These are phyloP conservation scores for Fusarium papillatum DNA, from an alignment of 2,329 filamentous ascomycete species.

Conservation along the genomic window DNA sequence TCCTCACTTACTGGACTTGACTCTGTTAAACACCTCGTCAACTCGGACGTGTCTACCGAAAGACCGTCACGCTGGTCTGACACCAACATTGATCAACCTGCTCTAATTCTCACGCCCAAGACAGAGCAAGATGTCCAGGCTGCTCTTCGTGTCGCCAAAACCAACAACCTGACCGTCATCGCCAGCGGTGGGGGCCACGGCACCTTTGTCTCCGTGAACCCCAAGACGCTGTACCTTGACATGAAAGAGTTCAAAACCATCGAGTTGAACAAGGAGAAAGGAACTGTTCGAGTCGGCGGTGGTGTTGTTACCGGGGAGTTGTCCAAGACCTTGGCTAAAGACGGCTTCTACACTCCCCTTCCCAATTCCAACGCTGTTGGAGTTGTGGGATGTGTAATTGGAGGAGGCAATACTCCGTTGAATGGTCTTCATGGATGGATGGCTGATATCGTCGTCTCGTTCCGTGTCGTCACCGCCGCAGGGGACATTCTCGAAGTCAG, in stretches of 20 bases:
- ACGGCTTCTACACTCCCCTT: slow-evolving; percentile 49
- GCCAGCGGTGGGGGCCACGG: slow-evolving; percentile 46
- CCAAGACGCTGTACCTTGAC: slow-evolving; percentile 49
- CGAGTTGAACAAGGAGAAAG: slow-evolving; percentile 39
- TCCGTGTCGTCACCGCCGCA: slow-evolving; percentile 44
- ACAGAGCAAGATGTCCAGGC: slow-evolving; percentile 45
- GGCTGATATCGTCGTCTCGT: slow-evolving; percentile 46
- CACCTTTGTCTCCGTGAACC: slow-evolving; percentile 46
- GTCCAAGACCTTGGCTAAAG: slow-evolving; percentile 28
- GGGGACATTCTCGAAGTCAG: slow-evolving; percentile 30
- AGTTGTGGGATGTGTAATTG: slow-evolving; percentile 44
- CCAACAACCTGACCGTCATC: slow-evolving; percentile 46
- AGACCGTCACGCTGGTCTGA: slow-evolving; percentile 49
- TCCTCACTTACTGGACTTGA: slow-evolving; percentile 2
- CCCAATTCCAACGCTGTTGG: slow-evolving; percentile 46
- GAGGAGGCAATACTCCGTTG: slow-evolving; percentile 44
- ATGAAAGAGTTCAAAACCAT: slow-evolving; percentile 48
- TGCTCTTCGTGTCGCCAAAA: slow-evolving; percentile 43
- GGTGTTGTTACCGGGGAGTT: slow-evolving; percentile 46
- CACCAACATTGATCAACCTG: slow-evolving; percentile 38
- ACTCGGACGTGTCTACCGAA: neutral
- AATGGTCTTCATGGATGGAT: slow-evolving; percentile 50
- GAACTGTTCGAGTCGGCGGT: slow-evolving; percentile 46
- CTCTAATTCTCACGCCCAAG: slow-evolving; percentile 45
- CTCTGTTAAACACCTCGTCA: slow-evolving; percentile 1